Evolutionary conservation across 768 basidiomycete species (phyloP).

Genomic region (Suillus ampliporus): DNA sequence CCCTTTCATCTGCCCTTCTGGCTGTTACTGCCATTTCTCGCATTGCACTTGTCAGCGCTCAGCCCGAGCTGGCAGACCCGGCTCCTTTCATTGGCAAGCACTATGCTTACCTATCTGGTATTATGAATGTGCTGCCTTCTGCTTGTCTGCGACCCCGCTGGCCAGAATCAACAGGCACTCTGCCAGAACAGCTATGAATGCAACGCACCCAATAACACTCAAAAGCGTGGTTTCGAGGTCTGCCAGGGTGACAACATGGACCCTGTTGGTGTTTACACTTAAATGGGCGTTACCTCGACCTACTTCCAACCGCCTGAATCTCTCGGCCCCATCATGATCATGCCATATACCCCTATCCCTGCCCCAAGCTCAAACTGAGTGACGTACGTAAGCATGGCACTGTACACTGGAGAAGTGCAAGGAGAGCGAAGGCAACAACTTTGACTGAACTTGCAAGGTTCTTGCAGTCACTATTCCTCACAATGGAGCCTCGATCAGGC

Average conservation of each 20-base stretch:
- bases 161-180: slow-evolving; percentile 51
- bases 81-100: slow-evolving; percentile 53
- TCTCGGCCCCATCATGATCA: slow-evolving; percentile 45
- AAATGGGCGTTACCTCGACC: slow-evolving; percentile 46
- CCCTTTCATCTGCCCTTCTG: slow-evolving; percentile 50
- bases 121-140: slow-evolving; percentile 59
- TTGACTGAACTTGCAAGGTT: too few species aligned
- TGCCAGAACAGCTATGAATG: slow-evolving; percentile 77
- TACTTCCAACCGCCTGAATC: slow-evolving; percentile 56
- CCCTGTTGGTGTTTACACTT: slow-evolving; percentile 57
- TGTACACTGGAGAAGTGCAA: slow-evolving; percentile 36
- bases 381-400: slow-evolving; percentile 39
- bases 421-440: not conserved
- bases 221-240: slow-evolving; percentile 61
- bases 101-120: slow-evolving; percentile 48
- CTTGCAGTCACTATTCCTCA: too few species aligned
- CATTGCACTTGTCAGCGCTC: slow-evolving; percentile 37
- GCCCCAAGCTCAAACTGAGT: slow-evolving; percentile 52
- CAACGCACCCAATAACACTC: slow-evolving; percentile 72
- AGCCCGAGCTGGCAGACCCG: slow-evolving; percentile 46
- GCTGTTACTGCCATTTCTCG: slow-evolving; percentile 39
- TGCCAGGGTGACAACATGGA: slow-evolving; percentile 73
- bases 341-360: slow-evolving; percentile 49
- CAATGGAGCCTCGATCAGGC: too few species aligned
- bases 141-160: slow-evolving; percentile 68